phyloP scores from a whole-genome alignment of 768 basidiomycete species.

The Austroboletus festivus region DNA sequence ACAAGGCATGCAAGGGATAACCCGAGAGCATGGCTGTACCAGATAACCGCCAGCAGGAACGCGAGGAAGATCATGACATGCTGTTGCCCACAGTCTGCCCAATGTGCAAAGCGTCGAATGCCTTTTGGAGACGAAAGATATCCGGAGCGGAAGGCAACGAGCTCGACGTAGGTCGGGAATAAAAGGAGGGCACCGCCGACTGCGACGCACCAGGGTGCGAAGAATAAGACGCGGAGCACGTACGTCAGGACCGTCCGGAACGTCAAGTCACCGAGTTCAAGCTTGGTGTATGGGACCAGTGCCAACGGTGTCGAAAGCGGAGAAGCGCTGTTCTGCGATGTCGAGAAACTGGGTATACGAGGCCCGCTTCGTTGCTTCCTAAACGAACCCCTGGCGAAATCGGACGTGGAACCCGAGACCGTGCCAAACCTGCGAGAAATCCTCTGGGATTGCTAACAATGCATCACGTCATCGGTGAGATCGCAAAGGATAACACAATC shows the following conservation, averaged over 20 bases:
- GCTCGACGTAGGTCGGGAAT: conserved; percentile 25
- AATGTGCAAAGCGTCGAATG: conserved; percentile 37
- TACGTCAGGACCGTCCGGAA: neutral
- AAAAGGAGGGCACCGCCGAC: conserved; percentile 34
- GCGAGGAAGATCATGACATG: conserved; percentile 36
- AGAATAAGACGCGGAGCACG: conserved; percentile 21
- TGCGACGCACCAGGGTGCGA: conserved; percentile 35
- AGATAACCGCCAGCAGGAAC: conserved; percentile 12
- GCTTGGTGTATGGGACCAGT: neutral
- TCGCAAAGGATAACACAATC: neutral
- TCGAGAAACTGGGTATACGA: conserved; percentile 15
- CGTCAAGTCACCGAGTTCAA: neutral
- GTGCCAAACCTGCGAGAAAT: conserved; percentile 25
- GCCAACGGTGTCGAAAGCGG: neutral
- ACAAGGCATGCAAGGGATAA: conserved; percentile 17
- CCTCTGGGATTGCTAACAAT: neutral
- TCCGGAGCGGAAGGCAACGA: conserved; percentile 28
- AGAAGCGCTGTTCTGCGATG: neutral
- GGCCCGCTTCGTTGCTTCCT: conserved; percentile 10
- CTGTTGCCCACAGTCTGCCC: conserved; percentile 35
- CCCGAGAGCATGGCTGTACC: conserved; percentile 18
- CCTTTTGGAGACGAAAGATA: conserved; percentile 29
- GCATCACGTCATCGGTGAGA: neutral
- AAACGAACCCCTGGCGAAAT: conserved; percentile 1
- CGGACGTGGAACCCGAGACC: conserved; percentile 20